Base-by-base conservation (phyloP, 2,329 filamentous ascomycete species). In the Penicillium sp. region DNA sequence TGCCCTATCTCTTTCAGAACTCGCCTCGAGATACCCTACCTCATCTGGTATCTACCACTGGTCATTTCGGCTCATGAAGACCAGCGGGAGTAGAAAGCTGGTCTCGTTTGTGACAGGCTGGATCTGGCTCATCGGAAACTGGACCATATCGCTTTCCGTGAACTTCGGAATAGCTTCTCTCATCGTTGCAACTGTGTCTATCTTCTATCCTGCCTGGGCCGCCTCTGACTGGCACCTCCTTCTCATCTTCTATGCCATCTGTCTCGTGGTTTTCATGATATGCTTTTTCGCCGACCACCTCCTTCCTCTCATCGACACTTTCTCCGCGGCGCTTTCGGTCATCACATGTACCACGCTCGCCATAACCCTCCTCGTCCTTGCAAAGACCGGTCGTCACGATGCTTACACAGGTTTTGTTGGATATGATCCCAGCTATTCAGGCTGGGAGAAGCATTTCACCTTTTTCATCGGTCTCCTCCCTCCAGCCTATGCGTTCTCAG, bases 181-280 rank as follows among this genome's bases (percentile, higher is more conserved):
- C 43, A 72, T 85, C 31, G 78, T 78, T 4, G 81, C 78, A 0
- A 78, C 78, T 0, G 69, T 82, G 3, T 76, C 79, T 2, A 79
- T 85, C 62, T 85, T 81, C 62, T 78, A 82, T 53, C 80, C 81
- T 0, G 76, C 80, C 56, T 84, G 80, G 68, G 74, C 67, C 0
- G 74, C 81, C 43, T 79, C 78, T 38, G 68, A 78, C 26, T 91
- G 87, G 79, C 87, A 91, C 70, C 77, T 89, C 16, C 85, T 89
- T 55, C 76, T 91, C 24, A 85, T 90, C 61, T 90, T 91, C 74
- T 81, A 89, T 63, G 87, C 76, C 46, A 79, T 90, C 61, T 89
- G 86, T n/a, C 64, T 90, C 1, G 63, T 86, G 18, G 86, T 83
- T 59, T 85, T 90, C 61, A 67, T 82, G 45, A 83, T 90, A 52